Evolutionary conservation across 805 yeast genomes (phyloP).

Genomic region (Candida yuanshanica): DNA sequence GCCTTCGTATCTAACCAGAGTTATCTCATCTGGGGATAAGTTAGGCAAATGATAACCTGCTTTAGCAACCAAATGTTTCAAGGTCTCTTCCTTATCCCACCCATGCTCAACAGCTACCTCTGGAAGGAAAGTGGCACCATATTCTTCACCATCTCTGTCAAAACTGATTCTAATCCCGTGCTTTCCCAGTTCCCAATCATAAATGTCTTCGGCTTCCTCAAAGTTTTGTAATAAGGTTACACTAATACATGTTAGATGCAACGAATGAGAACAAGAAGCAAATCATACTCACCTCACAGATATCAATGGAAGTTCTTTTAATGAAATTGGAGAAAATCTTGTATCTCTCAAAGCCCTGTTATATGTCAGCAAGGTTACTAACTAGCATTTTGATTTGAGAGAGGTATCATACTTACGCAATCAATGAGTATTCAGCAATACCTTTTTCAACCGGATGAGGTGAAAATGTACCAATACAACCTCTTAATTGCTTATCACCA

Average conservation of each 20-base stretch:
- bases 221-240: conserved; percentile 65
- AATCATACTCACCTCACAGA: conserved; percentile 33
- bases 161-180: conserved; percentile 75
- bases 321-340: conserved; percentile 62
- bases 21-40: conserved; percentile 32
- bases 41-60: conserved; percentile 45
- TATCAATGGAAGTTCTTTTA: conserved; percentile 47
- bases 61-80: conserved; percentile 64
- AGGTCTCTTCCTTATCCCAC: conserved; percentile 71
- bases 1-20: conserved; percentile 53
- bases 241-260: conserved; percentile 14
- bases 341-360: conserved; percentile 66
- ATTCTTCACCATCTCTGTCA: conserved; percentile 30
- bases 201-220: conserved; percentile 41
- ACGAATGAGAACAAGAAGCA: neutral
- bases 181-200: conserved; percentile 75
- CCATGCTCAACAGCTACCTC: conserved; percentile 84
- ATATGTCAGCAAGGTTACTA: conserved; percentile 6
- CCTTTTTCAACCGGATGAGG: conserved; percentile 50
- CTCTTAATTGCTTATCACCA: conserved; percentile 48
- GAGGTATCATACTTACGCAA: conserved; percentile 30
- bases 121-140: conserved; percentile 83
- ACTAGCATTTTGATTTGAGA: conserved; percentile 3
- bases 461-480: conserved; percentile 90
- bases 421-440: conserved; percentile 52